Evolutionary conservation across 2,329 filamentous ascomycete genomes (phyloP).

Genomic region (Neonectria ditissima): DNA sequence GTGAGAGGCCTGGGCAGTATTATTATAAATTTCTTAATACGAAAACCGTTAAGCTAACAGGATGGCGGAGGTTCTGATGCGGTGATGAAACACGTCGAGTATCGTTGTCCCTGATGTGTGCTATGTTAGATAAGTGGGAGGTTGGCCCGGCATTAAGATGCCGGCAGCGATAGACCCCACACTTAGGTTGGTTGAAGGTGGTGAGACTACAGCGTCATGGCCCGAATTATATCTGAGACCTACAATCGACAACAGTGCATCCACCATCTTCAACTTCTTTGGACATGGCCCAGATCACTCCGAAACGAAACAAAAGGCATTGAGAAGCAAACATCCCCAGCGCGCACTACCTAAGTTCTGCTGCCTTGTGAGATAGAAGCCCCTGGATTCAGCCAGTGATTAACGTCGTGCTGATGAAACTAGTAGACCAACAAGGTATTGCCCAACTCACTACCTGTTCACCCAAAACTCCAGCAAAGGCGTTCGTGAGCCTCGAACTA

Average conservation of each 20-base stretch:
- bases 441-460: too few species aligned
- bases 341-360: neutral
- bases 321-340: neutral
- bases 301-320: neutral
- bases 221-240: neutral
- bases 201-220: conserved; percentile 2
- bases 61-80: neutral
- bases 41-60: conserved; percentile 34
- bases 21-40: conserved; percentile 43
- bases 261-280: neutral
- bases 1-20: conserved; percentile 38
- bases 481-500: neutral
- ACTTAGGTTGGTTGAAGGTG: neutral
- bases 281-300: neutral
- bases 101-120: neutral
- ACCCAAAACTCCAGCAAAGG: neutral
- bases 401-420: neutral
- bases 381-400: neutral
- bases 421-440: neutral
- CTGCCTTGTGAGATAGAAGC: neutral
- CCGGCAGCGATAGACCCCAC: conserved; percentile 12
- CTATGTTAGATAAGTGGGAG: neutral
- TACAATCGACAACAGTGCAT: neutral
- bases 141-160: conserved; percentile 9
- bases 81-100: conserved; percentile 9